Percentiles rank a stretch among this genome's conserved stretches.
Evolutionary conservation across 2,329 filamentous ascomycete species (phyloP).

Genomic region (Hymenoscyphus fructigenus): DNA sequence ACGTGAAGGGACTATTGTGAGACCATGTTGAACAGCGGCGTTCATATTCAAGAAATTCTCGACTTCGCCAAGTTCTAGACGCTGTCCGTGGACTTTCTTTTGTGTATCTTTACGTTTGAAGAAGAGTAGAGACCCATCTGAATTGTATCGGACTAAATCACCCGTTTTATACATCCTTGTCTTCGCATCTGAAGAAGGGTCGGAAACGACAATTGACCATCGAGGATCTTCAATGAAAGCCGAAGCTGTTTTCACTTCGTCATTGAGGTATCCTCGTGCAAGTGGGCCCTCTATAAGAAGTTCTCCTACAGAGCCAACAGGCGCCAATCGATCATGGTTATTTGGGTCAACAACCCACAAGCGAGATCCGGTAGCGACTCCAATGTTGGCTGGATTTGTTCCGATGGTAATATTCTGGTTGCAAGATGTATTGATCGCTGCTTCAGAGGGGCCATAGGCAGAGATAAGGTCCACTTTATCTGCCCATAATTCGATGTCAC

Average conservation of each 20-base stretch:
- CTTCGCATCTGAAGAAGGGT: neutral
- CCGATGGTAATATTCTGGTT: slow-evolving; percentile 9
- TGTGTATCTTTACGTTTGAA: slow-evolving; percentile 62
- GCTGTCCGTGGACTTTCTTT: slow-evolving; percentile 62
- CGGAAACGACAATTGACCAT: neutral
- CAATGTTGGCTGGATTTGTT: slow-evolving; percentile 12
- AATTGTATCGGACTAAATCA: slow-evolving; percentile 45
- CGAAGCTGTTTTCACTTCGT: slow-evolving; percentile 31
- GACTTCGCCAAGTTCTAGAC: slow-evolving; percentile 64
- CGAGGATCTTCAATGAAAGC: slow-evolving; percentile 10
- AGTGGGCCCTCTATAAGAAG: slow-evolving; percentile 48
- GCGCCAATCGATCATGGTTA: slow-evolving; percentile 8
- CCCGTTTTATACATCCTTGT: slow-evolving; percentile 54
- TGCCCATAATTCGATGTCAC: slow-evolving; percentile 41
- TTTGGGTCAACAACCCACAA: slow-evolving; percentile 10
- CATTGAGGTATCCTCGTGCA: slow-evolving; percentile 58
- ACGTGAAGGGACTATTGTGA: slow-evolving; percentile 12
- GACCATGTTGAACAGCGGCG: slow-evolving; percentile 11
- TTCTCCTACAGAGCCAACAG: slow-evolving; percentile 23
- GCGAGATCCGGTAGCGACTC: slow-evolving; percentile 2
- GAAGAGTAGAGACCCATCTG: slow-evolving; percentile 52
- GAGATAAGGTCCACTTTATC: slow-evolving; percentile 40
- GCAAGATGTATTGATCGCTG: slow-evolving; percentile 21
- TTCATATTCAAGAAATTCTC: slow-evolving; percentile 14
- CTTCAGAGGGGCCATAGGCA: slow-evolving; percentile 42